These are phyloP conservation scores for Cryphonectria radicalis DNA, from an alignment of 2,329 filamentous ascomycete genomes.

Conservation along the genomic window DNA sequence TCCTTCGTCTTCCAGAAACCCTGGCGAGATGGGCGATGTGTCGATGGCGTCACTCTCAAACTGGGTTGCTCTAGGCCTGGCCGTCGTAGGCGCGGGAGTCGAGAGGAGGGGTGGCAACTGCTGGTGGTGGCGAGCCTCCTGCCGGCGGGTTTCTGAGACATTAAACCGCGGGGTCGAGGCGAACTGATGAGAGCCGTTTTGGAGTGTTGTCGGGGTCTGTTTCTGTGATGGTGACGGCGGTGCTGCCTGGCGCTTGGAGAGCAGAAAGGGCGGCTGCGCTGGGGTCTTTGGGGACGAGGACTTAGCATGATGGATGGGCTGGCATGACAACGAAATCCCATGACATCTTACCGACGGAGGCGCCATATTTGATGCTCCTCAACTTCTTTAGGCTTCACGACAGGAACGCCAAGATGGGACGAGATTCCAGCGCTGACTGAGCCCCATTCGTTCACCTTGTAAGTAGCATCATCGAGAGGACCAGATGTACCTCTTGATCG, in stretches of 20 bases:
- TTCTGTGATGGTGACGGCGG: constrained; percentile 31
- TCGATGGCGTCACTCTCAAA: constrained; percentile 33
- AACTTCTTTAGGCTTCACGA: neutral
- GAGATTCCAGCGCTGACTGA: neutral
- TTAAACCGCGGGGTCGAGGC: constrained; percentile 36
- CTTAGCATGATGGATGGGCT: neutral
- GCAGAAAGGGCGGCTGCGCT: constrained; percentile 36
- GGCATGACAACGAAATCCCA: neutral
- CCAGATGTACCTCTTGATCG: neutral
- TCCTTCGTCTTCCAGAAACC: constrained; percentile 7
- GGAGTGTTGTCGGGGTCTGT: constrained; percentile 19
- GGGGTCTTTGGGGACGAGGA: constrained; percentile 31
- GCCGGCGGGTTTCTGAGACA: constrained; percentile 27
- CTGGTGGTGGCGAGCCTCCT: constrained; percentile 23
- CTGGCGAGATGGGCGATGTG: constrained; percentile 32
- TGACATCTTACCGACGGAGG: constrained; percentile 22
- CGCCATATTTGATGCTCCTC: constrained; percentile 10
- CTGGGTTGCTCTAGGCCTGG: constrained; percentile 31
- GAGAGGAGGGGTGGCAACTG: constrained; percentile 23
- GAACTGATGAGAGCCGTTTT: constrained; percentile 31
- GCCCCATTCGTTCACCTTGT: neutral
- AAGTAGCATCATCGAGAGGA: neutral
- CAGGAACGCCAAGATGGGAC: neutral
- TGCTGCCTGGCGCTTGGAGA: constrained; percentile 31
- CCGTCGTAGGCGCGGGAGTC: constrained; percentile 22